phyloP scores from a whole-genome alignment of 2,329 filamentous ascomycete species.

The Pseudopithomyces maydicus region DNA sequence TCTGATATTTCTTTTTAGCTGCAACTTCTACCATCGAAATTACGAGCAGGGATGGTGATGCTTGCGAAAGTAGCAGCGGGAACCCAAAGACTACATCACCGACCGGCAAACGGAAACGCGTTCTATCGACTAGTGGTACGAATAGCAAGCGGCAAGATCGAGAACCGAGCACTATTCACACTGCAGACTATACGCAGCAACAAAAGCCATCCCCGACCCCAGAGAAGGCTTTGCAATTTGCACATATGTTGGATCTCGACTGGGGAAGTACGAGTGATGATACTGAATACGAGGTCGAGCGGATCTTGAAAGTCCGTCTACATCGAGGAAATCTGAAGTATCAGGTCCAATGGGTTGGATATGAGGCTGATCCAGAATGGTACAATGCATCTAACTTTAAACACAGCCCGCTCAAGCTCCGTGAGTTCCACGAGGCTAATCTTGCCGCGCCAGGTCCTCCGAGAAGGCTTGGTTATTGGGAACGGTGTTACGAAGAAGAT shows the following conservation, averaged over 20 bases:
- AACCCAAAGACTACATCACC: too few relatives aligned
- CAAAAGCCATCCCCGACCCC: too few relatives aligned
- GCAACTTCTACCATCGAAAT: too few relatives aligned
- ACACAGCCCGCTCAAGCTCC: slow-evolving; percentile 13
- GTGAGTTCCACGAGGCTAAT: slow-evolving; percentile 8
- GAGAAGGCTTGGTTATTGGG: slow-evolving; percentile 7
- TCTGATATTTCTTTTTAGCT: too few relatives aligned
- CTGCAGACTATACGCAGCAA: too few relatives aligned
- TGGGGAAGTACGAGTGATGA: background rate
- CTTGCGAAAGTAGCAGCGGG: too few relatives aligned
- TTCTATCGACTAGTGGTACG: too few relatives aligned
- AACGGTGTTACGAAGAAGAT: slow-evolving; percentile 9
- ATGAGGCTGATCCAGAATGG: slow-evolving; percentile 12
- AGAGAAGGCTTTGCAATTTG: background rate
- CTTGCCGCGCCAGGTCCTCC: slow-evolving; percentile 10
- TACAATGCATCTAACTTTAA: slow-evolving; percentile 18
- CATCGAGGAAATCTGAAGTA: slow-evolving; percentile 9
- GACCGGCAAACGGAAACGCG: too few relatives aligned
- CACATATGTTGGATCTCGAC: background rate
- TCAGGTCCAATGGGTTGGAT: slow-evolving; percentile 13
- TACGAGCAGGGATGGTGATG: too few relatives aligned
- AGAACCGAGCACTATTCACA: too few relatives aligned
- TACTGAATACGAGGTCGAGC: slow-evolving; percentile 10
- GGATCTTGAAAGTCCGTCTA: slow-evolving; percentile 20
- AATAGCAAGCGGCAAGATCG: too few relatives aligned